Evolutionary conservation across 495 filamentous ascomycete species (phyloP), one percentile per base, ranked within the genome.

Genomic region (Trypethelium eluteriae): DNA sequence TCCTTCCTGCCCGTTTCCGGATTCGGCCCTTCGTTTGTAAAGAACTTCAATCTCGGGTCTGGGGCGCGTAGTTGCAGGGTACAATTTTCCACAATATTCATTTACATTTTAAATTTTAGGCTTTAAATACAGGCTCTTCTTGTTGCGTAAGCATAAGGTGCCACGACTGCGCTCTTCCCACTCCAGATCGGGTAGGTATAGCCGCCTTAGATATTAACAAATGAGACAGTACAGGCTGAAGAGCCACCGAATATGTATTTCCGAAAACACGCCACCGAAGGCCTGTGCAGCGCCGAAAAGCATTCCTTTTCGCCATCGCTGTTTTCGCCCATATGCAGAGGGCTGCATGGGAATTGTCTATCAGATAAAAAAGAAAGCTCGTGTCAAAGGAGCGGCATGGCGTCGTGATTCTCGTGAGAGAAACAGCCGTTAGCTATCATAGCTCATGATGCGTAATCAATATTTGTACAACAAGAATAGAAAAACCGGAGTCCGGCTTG

Each of bases 131-230:
- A 35, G 53, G 53, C 53, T 32, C 36, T 18, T 18, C 53, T 59
- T 59, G 53, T 59, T 32, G 10, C 32, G 25, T 36, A 59, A 36
- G 53, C 53, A 36, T 59, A 32, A 59, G 6, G 18, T 59, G 53
- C 53, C 53, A 59, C 53, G 53, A 59, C 53, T 59, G 53, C 53
- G 53, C 53, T 59, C 36, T 36, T 36, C 53, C 53, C 18, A 34
- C 53, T 36, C 53, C 6, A 18, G 5, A 59, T 2, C 25, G 25
- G 53, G 36, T 59, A 59, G 53, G 53, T 59, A 59, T 59, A 59
- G 53, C 53, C 53, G 53, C 53, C 53, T 59, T 18, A 59, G 32
- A 59, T 59, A 59, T 59, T 14, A 36, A 59, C 53, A 59, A 59
- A 59, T 18, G 11, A 59, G 53, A 59, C 34, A 53, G 49, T 5